These are phyloP conservation scores for Russula virescens DNA, from an alignment of 768 basidiomycete genomes.

Conservation along the genomic window DNA sequence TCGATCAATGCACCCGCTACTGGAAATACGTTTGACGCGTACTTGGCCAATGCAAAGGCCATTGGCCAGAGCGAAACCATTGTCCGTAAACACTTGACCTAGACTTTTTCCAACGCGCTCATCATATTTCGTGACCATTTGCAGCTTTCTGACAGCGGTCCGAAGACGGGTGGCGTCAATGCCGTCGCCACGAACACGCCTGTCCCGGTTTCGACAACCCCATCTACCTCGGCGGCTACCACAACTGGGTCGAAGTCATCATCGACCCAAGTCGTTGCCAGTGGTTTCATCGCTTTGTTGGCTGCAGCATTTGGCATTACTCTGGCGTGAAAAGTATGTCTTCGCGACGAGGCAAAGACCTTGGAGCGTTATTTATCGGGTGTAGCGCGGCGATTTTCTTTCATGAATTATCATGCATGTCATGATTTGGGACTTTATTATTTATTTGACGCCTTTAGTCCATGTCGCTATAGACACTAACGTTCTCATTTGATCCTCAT, in stretches of 20 bases:
- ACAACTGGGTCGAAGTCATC: not conserved
- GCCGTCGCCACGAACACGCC: constrained; percentile 19
- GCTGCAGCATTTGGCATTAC: constrained; percentile 3
- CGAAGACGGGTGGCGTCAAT: constrained; percentile 37
- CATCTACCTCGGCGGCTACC: not conserved
- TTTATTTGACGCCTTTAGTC: too few relatives aligned
- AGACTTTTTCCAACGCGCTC: not conserved
- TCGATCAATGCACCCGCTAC: constrained; percentile 44
- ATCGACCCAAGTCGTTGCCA: constrained; percentile 1
- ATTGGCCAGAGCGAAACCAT: constrained; percentile 34
- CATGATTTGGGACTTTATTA: too few relatives aligned
- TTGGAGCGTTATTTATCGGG: too few relatives aligned
- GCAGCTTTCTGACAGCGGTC: constrained; percentile 37
- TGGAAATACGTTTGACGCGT: constrained; percentile 41
- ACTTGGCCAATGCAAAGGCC: constrained; percentile 36
- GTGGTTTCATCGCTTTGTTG: constrained; percentile 7
- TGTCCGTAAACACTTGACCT: constrained; percentile 28
- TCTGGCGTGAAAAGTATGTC: not conserved
- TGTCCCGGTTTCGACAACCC: not conserved
- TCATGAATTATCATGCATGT: not conserved
- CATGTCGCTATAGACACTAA: not conserved
- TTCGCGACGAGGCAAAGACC: too few relatives aligned
- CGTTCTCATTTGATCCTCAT: not conserved
- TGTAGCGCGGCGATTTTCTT: too few relatives aligned
- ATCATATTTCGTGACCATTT: not conserved